Conservation (phyloP, 306 rosid species). For the Cicer arietinum region DNA sequence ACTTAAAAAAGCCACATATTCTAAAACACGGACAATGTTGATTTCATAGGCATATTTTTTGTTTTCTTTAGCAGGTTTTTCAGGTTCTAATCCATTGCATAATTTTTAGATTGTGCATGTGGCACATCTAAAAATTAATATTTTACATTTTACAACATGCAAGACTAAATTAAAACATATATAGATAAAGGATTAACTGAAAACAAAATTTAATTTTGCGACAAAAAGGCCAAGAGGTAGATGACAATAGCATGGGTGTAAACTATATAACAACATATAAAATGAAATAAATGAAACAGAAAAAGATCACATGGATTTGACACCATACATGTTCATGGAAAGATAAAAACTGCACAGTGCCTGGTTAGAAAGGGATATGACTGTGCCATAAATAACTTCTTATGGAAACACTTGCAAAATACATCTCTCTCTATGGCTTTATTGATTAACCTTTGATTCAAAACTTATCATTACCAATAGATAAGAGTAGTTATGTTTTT, state of each 20-base stretch:
- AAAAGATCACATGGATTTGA: constrained; percentile 13
- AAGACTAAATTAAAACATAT: no score
- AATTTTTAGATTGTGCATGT: background rate
- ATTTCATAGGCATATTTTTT: no score
- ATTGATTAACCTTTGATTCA: constrained; percentile 7
- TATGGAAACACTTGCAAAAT: constrained; percentile 20
- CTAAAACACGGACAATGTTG: no score
- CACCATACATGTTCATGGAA: background rate
- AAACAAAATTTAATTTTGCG: background rate
- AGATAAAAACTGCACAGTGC: constrained; percentile 9
- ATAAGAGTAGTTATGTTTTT: constrained; percentile 19
- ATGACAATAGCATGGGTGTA: background rate
- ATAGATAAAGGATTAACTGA: no score
- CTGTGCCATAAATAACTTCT: background rate
- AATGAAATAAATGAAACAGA: constrained; percentile 6
- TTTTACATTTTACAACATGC: no score
- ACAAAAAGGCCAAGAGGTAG: background rate
- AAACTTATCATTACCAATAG: constrained; percentile 18
- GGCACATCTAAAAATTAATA: no score
- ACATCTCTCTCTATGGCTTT: constrained; percentile 6
- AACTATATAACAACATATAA: background rate
- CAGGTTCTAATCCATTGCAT: background rate
- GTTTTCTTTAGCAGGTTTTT: background rate
- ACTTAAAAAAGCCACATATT: no score
- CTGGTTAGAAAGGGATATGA: constrained; percentile 15